A percentile compares a stretch with the other conserved stretches of the same genome.
Evolutionary conservation across 2,329 filamentous ascomycete genomes (phyloP).

Genomic region (Macrophomina pseudophaseolina): DNA sequence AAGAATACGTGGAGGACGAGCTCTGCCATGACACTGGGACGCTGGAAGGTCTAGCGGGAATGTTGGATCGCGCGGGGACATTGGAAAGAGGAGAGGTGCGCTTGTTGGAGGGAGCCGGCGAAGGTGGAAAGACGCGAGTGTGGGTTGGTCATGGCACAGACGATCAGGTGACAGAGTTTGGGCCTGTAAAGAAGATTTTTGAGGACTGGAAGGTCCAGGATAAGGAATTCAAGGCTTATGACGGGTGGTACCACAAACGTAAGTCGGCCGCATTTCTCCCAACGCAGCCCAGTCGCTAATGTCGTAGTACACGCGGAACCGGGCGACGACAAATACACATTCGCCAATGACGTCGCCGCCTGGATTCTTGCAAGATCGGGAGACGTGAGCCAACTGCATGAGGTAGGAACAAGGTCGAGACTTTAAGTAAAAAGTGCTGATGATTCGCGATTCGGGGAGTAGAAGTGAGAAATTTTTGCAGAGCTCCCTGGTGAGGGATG

Average conservation of each 20-base stretch:
- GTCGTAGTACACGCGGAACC: constrained; percentile 45
- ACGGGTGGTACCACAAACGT: constrained; percentile 78
- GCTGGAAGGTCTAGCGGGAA: constrained; percentile 75
- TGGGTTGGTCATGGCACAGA: constrained; percentile 78
- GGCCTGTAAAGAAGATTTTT: constrained; percentile 68
- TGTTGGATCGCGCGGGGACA: constrained; percentile 74
- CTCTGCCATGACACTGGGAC: constrained; percentile 85
- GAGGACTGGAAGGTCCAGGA: constrained; percentile 65
- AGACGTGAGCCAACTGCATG: constrained; percentile 35
- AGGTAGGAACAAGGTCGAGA: constrained; percentile 40
- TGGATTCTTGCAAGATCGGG: constrained; percentile 43
- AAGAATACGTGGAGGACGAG: constrained; percentile 67
- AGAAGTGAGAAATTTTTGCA: constrained; percentile 1
- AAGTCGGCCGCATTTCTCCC: constrained; percentile 33
- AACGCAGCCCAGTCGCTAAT: not conserved
- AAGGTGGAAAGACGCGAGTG: constrained; percentile 65
- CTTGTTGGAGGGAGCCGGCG: constrained; percentile 48
- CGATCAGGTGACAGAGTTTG: constrained; percentile 72
- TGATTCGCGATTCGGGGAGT: not conserved
- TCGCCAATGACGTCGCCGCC: constrained; percentile 41
- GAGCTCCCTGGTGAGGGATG: not conserved
- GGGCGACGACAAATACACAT: constrained; percentile 40
- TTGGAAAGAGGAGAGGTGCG: constrained; percentile 63
- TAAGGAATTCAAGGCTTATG: constrained; percentile 73
- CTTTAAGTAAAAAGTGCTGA: constrained; percentile 32